A percentile compares a stretch with the other conserved stretches of the same genome.
These are phyloP conservation scores for Chaetomidium leptoderma DNA, from an alignment of 495 filamentous ascomycete species.

Conservation along the genomic window DNA sequence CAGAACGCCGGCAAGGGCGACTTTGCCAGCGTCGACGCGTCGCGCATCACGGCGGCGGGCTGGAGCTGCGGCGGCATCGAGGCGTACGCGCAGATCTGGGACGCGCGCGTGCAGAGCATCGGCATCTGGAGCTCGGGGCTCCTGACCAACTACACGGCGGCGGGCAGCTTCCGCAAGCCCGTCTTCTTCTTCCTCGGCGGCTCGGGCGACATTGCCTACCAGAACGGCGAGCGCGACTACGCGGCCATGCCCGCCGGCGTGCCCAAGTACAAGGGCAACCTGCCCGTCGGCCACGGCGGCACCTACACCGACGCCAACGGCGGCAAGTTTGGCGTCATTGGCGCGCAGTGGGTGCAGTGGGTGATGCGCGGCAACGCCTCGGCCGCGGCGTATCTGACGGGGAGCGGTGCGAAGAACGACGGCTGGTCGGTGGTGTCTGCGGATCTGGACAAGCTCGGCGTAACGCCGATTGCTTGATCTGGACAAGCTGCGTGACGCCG, in stretches of 20 bases:
- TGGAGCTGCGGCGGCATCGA: slow-evolving; percentile 31
- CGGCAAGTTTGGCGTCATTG: slow-evolving; percentile 31
- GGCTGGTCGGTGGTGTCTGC: background rate
- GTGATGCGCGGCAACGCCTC: slow-evolving; percentile 19
- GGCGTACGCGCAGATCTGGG: slow-evolving; percentile 23
- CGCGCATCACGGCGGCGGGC: slow-evolving; percentile 27
- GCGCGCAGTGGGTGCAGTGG: slow-evolving; percentile 23
- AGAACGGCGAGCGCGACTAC: slow-evolving; percentile 34
- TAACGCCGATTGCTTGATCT: background rate
- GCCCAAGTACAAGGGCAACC: slow-evolving; percentile 39
- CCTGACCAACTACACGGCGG: slow-evolving; percentile 17
- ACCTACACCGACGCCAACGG: slow-evolving; percentile 27
- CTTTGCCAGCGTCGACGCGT: background rate
- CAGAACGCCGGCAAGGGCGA: background rate
- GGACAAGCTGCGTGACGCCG: too few relatives aligned
- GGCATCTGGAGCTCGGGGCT: slow-evolving; percentile 30
- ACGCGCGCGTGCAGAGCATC: slow-evolving; percentile 23
- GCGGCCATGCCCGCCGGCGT: slow-evolving; percentile 19
- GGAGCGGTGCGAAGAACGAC: background rate
- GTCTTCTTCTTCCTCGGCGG: slow-evolving; percentile 31
- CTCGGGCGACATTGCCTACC: slow-evolving; percentile 30
- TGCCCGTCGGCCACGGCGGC: slow-evolving; percentile 31
- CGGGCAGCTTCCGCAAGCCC: slow-evolving; percentile 21
- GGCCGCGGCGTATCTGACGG: slow-evolving; percentile 13
- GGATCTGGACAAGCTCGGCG: background rate